Evolutionary conservation across 441 rosid species (phyloP).

Genomic region (Erodium trifolium): DNA sequence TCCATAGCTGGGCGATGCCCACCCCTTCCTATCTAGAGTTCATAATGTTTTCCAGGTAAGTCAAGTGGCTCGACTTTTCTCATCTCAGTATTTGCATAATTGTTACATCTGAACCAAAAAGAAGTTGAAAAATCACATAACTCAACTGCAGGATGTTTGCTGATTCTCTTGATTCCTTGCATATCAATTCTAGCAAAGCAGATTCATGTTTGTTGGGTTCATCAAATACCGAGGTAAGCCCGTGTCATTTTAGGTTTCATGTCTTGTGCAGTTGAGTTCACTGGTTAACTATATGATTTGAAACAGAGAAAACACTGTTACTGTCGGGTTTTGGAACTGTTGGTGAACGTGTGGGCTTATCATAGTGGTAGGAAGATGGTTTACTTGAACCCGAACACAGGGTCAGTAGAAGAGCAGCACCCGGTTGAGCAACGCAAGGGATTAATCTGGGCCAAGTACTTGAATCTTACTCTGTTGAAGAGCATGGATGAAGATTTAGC

Average conservation of each 20-base stretch:
- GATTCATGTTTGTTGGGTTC: conserved; percentile 57
- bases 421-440: conserved; percentile 50
- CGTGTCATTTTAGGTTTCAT: not conserved
- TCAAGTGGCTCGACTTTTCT: not conserved
- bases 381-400: conserved; percentile 71
- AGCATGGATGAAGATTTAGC: conserved; percentile 97
- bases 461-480: conserved; percentile 62
- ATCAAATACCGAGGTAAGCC: conserved; percentile 61
- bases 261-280: conserved; percentile 9
- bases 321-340: conserved; percentile 74
- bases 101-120: not conserved
- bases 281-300: conserved; percentile 12
- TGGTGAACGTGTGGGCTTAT: conserved; percentile 93
- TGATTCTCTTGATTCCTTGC: conserved; percentile 79
- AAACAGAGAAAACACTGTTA: conserved; percentile 80
- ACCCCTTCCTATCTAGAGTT: conserved; percentile 92
- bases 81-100: not conserved
- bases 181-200: conserved; percentile 37
- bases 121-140: conserved; percentile 5
- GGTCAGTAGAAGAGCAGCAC: conserved; percentile 71
- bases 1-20: conserved; percentile 98
- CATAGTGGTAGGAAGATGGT: conserved; percentile 87
- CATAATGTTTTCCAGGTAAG: conserved; percentile 80
- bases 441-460: conserved; percentile 73
- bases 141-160: conserved; percentile 67